phyloP scores from a whole-genome alignment of 331 rosid genomes.

The Stylosanthes scabra region DNA sequence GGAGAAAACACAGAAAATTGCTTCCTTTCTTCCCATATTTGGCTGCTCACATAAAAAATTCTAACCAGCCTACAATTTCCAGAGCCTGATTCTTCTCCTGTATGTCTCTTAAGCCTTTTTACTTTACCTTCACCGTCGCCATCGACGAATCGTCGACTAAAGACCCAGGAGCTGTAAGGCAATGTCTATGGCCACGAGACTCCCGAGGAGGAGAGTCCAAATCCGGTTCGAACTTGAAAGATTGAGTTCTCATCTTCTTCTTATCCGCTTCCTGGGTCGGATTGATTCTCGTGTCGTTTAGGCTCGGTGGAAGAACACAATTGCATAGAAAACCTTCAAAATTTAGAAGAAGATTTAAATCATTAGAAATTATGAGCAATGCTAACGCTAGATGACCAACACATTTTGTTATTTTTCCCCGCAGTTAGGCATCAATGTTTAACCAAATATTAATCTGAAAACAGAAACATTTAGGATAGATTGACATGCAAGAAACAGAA shows the following conservation, averaged over 20 bases:
- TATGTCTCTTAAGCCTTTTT: slow-evolving; percentile 43
- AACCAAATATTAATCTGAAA: too few relatives aligned
- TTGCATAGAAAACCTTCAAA: slow-evolving; percentile 85
- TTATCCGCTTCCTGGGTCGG: slow-evolving; percentile 56
- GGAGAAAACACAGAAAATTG: slow-evolving; percentile 36
- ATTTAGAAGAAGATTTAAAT: slow-evolving; percentile 16
- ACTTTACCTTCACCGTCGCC: slow-evolving; percentile 60
- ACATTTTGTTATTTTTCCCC: too few relatives aligned
- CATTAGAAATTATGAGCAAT: slow-evolving; percentile 17
- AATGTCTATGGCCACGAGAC: slow-evolving; percentile 56
- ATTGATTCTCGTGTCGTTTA: slow-evolving; percentile 71
- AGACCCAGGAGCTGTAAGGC: slow-evolving; percentile 53
- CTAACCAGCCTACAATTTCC: slow-evolving; percentile 47
- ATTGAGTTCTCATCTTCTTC: slow-evolving; percentile 68
- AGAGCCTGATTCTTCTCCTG: slow-evolving; percentile 37
- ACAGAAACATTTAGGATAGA: not conserved
- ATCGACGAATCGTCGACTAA: slow-evolving; percentile 64
- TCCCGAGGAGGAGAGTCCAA: slow-evolving; percentile 37
- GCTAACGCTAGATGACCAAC: too few relatives aligned
- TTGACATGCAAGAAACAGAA: not conserved
- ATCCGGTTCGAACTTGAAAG: slow-evolving; percentile 45
- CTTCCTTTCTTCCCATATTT: slow-evolving; percentile 44
- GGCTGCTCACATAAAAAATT: slow-evolving; percentile 22
- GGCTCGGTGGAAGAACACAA: slow-evolving; percentile 91
- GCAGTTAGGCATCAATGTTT: too few relatives aligned